These are phyloP conservation scores for Priceomyces medius DNA, from an alignment of 805 yeast species.

Conservation along the genomic window DNA sequence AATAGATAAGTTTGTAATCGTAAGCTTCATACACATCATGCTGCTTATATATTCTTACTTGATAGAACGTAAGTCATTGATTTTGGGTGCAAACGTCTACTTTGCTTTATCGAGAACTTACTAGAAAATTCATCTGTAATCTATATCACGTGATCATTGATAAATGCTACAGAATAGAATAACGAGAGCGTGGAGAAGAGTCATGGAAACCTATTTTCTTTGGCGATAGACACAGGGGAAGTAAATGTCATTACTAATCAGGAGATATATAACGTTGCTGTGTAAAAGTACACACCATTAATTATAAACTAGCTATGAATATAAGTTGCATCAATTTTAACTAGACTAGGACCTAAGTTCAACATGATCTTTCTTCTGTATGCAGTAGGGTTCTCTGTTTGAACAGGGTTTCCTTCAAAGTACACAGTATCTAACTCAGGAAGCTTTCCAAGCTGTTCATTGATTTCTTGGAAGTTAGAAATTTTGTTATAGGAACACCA, in stretches of 20 bases:
- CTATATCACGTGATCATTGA: too few species aligned
- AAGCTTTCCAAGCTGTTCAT: conserved; percentile 59
- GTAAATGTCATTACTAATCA: too few species aligned
- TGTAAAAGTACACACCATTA: too few species aligned
- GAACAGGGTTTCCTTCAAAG: conserved; percentile 91
- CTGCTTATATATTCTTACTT: conserved; percentile 1
- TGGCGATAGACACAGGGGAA: too few species aligned
- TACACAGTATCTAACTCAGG: conserved; percentile 81
- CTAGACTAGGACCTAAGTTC: conserved; percentile 65
- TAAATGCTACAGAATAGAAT: too few species aligned
- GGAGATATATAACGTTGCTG: too few species aligned
- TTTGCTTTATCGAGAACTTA: background rate
- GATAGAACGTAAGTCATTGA: background rate
- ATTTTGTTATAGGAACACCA: conserved; percentile 88
- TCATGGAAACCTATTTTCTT: too few species aligned
- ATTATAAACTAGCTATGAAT: conserved; percentile 24
- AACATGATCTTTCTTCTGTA: conserved; percentile 82
- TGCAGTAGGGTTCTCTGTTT: conserved; percentile 66
- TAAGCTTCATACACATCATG: background rate
- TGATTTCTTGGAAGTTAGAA: conserved; percentile 66
- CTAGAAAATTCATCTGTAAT: conserved; percentile 1
- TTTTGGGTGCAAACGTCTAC: conserved; percentile 2
- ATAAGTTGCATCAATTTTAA: conserved; percentile 91
- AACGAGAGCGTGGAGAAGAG: too few species aligned
- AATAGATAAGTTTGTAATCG: background rate